A percentile compares a stretch with the other conserved stretches of the same genome.
Evolutionary conservation across 1,284 basidiomycete genomes (phyloP).

Genomic region (Pseudozyma tsukubaensis): DNA sequence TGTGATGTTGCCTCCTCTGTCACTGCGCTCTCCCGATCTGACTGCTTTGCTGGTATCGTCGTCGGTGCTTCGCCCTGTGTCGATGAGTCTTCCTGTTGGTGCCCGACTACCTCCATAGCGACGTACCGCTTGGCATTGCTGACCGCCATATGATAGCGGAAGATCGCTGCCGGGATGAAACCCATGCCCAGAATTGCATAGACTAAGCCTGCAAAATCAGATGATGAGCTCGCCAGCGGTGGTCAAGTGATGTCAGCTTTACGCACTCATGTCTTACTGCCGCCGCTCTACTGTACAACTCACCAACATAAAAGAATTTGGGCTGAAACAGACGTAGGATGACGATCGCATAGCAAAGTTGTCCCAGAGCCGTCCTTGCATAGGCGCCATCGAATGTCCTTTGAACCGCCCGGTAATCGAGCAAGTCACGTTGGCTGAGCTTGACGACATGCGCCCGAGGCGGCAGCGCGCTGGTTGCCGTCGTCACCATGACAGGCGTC

Average conservation of each 20-base stretch:
- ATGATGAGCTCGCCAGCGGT: not conserved
- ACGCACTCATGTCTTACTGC: not conserved
- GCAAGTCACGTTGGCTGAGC: conserved; percentile 44
- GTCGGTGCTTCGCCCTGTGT: conserved; percentile 36
- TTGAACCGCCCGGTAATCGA: conserved; percentile 80
- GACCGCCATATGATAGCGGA: conserved; percentile 42
- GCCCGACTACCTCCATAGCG: conserved; percentile 18
- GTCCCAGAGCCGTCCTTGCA: conserved; percentile 78
- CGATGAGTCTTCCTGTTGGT: not conserved
- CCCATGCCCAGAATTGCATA: conserved; percentile 15
- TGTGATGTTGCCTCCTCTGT: conserved; percentile 65
- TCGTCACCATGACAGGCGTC: conserved; percentile 11
- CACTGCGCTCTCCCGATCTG: not conserved
- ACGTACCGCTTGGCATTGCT: conserved; percentile 53
- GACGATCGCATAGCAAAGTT: conserved; percentile 79
- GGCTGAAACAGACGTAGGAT: conserved; percentile 78
- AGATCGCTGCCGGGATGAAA: conserved; percentile 72
- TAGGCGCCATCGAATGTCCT: conserved; percentile 86
- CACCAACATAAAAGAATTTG: conserved; percentile 49
- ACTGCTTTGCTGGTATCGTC: too few species aligned
- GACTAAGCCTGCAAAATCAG: conserved; percentile 10
- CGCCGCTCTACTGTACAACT: not conserved
- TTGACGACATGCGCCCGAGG: conserved; percentile 24
- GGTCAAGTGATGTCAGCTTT: not conserved
- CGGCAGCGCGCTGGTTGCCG: conserved; percentile 11